A percentile compares a stretch with the other conserved stretches of the same genome.
Conservation (phyloP, 179 eudicot genomes). For the Silene coronaria region DNA sequence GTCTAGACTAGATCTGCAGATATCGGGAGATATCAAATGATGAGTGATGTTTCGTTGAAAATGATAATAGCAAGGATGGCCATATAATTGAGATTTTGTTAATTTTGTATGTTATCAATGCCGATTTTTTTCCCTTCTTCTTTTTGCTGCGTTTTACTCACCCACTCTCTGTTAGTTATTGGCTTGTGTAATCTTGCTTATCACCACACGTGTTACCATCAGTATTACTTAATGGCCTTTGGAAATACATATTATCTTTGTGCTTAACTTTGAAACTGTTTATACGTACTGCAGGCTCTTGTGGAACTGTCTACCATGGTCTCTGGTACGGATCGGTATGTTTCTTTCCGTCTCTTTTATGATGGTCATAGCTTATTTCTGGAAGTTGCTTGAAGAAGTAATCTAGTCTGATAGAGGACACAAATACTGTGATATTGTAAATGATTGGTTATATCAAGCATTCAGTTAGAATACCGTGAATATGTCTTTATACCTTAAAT, state of each 20-base stretch:
- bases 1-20: background rate
- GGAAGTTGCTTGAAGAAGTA: background rate
- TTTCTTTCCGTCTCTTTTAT: slow-evolving; percentile 24
- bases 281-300: slow-evolving; percentile 53
- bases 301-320: slow-evolving; percentile 89
- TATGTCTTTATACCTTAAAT: background rate
- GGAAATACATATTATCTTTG: background rate
- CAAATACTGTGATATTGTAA: background rate
- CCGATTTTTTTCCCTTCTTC: background rate
- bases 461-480: background rate
- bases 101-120: background rate
- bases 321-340: slow-evolving; percentile 97
- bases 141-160: background rate
- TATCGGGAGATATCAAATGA: background rate
- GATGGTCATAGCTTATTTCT: background rate
- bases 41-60: background rate
- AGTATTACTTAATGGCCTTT: background rate
- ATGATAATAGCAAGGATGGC: background rate
- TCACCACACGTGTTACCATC: background rate
- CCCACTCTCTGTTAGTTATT: background rate
- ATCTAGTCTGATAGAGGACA: background rate
- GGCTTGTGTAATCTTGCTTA: background rate
- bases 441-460: background rate
- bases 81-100: background rate
- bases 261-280: slow-evolving; percentile 10